phyloP scores from a whole-genome alignment of 2,329 filamentous ascomycete genomes.

The Alternaria gaisen region DNA sequence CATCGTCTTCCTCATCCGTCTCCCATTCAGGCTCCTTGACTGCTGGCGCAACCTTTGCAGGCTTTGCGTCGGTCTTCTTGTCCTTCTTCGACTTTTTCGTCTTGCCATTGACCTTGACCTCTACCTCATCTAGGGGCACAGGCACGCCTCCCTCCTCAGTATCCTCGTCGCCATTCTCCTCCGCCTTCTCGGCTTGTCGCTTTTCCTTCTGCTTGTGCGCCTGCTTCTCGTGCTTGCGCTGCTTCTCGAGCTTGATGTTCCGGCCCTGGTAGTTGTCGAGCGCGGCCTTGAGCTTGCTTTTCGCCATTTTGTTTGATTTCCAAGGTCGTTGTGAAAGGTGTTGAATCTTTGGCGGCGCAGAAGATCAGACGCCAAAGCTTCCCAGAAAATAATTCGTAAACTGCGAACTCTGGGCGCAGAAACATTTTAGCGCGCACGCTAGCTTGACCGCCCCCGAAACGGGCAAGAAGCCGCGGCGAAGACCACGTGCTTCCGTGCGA shows the following conservation, averaged over 20 bases:
- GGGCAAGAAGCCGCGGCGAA: constrained; percentile 36
- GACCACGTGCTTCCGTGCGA: constrained; percentile 30
- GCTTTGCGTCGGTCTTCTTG: constrained; percentile 44
- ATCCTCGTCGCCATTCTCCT: constrained; percentile 24
- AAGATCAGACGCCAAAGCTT: constrained; percentile 29
- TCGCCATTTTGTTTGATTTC: constrained; percentile 45
- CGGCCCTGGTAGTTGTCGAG: constrained; percentile 67
- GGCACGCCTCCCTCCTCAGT: constrained; percentile 42
- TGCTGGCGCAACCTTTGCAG: constrained; percentile 28
- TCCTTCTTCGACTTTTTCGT: constrained; percentile 44
- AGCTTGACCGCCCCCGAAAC: constrained; percentile 40
- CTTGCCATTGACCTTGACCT: constrained; percentile 41
- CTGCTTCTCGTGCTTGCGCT: constrained; percentile 26
- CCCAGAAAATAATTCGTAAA: constrained; percentile 36
- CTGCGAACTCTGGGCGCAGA: constrained; percentile 50
- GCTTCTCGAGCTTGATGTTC: constrained; percentile 79
- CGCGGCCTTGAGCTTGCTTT: constrained; percentile 65
- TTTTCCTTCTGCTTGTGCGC: constrained; percentile 19
- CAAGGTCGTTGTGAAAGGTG: neutral
- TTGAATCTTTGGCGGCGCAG: constrained; percentile 5
- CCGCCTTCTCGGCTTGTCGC: constrained; percentile 7
- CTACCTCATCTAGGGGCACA: constrained; percentile 40
- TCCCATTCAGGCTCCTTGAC: constrained; percentile 43
- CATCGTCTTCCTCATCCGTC: constrained; percentile 51
- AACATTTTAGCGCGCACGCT: constrained; percentile 39